phyloP scores from a whole-genome alignment of 495 filamentous ascomycete species.

The Podospora pseudopauciseta region DNA sequence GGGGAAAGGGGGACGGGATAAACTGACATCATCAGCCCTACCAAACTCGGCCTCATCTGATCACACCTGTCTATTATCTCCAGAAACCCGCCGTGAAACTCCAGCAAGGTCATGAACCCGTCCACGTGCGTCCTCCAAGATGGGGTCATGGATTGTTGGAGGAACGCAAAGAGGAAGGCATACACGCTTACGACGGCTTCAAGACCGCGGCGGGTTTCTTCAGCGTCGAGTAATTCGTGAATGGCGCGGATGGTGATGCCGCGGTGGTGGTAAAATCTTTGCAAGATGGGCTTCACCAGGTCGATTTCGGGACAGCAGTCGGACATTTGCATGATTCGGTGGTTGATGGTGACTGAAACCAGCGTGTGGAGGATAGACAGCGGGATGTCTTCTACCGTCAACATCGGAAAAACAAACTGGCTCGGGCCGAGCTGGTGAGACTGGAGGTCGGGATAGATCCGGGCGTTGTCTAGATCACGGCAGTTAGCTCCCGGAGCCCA shows the following conservation, averaged over 20 bases:
- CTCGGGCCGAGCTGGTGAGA: slow-evolving; percentile 10
- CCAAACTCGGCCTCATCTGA: slow-evolving; percentile 22
- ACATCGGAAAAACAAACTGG: slow-evolving; percentile 11
- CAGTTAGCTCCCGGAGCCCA: neutral
- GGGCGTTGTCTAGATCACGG: slow-evolving; percentile 17
- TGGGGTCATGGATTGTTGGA: slow-evolving; percentile 32
- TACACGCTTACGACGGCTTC: slow-evolving; percentile 24
- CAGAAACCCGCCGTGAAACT: slow-evolving; percentile 26
- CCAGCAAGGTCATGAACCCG: slow-evolving; percentile 29
- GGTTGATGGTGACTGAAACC: slow-evolving; percentile 19
- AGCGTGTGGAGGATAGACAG: slow-evolving; percentile 17
- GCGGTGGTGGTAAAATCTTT: slow-evolving; percentile 24
- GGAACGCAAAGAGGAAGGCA: slow-evolving; percentile 25
- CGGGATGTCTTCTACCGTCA: neutral
- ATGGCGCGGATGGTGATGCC: slow-evolving; percentile 23
- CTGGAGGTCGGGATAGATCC: slow-evolving; percentile 18
- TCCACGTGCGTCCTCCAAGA: slow-evolving; percentile 36
- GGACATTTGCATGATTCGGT: slow-evolving; percentile 15
- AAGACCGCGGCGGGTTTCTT: slow-evolving; percentile 17
- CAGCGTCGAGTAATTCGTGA: slow-evolving; percentile 21
- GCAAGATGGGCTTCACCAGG: slow-evolving; percentile 9
- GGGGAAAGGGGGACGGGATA: neutral
- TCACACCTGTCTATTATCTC: neutral
- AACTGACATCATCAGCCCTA: slow-evolving; percentile 30
- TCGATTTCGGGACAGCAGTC: neutral